These are phyloP conservation scores for Lycium ferocissimum DNA, from an alignment of 257 asterid genomes.

Conservation along the genomic window DNA sequence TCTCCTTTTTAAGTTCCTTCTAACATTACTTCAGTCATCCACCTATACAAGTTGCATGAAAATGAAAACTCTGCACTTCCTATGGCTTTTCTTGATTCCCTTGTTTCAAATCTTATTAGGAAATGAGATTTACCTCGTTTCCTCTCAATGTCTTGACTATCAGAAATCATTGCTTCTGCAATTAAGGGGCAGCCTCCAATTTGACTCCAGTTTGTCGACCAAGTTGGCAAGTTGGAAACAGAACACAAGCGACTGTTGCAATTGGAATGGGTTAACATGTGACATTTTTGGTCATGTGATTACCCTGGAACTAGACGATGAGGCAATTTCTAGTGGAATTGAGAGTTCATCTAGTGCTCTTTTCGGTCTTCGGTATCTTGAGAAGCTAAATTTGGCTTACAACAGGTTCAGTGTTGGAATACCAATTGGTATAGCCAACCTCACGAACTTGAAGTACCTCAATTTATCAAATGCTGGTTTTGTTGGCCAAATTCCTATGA, in stretches of 20 bases:
- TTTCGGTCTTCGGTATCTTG: conserved; percentile 32
- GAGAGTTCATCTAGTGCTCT: conserved; percentile 33
- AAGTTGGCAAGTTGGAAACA: conserved; percentile 46
- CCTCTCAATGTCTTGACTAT: conserved; percentile 52
- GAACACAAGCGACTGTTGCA: not conserved
- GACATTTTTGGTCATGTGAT: not conserved
- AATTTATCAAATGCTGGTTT: conserved; percentile 32
- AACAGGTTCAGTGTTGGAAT: conserved; percentile 28
- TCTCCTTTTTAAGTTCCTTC: not conserved
- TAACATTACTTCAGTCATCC: not conserved
- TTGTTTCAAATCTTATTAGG: conserved; percentile 36
- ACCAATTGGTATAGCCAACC: conserved; percentile 26
- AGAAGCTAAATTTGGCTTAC: conserved; percentile 35
- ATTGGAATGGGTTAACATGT: conserved; percentile 20
- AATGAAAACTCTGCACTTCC: conserved; percentile 56
- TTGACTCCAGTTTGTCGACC: conserved; percentile 23
- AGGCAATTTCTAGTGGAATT: not conserved
- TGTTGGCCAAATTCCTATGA: conserved; percentile 28
- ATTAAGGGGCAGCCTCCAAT: conserved; percentile 42
- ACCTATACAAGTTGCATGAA: conserved; percentile 15
- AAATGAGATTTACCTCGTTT: conserved; percentile 9
- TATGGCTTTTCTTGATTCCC: conserved; percentile 50
- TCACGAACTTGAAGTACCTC: conserved; percentile 22
- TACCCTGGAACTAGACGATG: not conserved
- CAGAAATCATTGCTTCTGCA: conserved; percentile 53